These are phyloP conservation scores for Ophiorrhiza pumila DNA, from an alignment of 257 asterid species.

Conservation along the genomic window DNA sequence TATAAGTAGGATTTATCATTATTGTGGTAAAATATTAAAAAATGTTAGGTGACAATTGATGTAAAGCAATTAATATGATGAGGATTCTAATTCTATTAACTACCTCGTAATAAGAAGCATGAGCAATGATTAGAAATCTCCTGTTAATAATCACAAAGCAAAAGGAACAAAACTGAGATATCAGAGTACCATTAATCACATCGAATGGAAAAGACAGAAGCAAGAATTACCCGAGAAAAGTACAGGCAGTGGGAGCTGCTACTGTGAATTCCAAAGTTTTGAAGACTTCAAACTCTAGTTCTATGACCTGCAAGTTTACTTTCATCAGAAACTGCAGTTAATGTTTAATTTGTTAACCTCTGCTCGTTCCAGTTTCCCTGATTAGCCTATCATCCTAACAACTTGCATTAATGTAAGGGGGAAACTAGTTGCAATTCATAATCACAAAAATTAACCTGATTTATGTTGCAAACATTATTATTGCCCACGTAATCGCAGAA, in stretches of 20 bases:
- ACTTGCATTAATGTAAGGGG: background rate
- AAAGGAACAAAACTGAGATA: background rate
- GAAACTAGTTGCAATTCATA: background rate
- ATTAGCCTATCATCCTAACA: too few relatives aligned
- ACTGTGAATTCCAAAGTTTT: background rate
- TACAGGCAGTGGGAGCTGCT: conserved; percentile 6
- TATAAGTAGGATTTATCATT: too few relatives aligned
- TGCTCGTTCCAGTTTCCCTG: background rate
- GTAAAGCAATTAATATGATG: too few relatives aligned
- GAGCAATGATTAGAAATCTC: conserved; percentile 1
- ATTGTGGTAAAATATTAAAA: too few relatives aligned
- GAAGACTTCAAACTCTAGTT: conserved; percentile 7
- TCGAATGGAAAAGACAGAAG: background rate
- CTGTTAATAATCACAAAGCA: background rate
- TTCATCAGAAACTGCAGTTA: background rate
- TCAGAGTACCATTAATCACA: background rate
- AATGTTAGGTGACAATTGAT: too few relatives aligned
- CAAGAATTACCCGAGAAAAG: conserved; percentile 10
- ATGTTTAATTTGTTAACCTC: background rate
- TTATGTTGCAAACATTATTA: background rate
- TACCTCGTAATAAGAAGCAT: conserved; percentile 4
- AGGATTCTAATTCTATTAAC: too few relatives aligned
- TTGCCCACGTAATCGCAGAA: background rate
- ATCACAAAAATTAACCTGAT: background rate
- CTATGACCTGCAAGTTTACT: background rate